phyloP scores from a whole-genome alignment of 202 grass and related monocot species.

The Carex arenaria region DNA sequence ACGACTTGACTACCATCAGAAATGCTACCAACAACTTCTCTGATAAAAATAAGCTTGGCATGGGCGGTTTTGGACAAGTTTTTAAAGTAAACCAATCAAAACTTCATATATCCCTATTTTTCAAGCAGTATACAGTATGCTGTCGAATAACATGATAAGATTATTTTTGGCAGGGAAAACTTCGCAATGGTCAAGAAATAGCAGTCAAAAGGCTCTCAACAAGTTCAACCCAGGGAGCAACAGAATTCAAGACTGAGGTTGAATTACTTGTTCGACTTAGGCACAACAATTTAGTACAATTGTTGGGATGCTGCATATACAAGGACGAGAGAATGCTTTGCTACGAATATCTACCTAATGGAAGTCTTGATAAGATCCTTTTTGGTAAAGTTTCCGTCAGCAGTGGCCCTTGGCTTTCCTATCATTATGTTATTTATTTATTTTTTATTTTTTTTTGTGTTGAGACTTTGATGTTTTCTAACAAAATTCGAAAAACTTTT shows the following conservation, averaged over 20 bases:
- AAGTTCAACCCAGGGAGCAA: conserved; percentile 1
- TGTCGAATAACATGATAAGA: not conserved
- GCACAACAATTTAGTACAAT: conserved; percentile 19
- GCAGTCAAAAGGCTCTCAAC: conserved; percentile 22
- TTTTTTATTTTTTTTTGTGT: too few relatives aligned
- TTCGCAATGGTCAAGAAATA: conserved; percentile 19
- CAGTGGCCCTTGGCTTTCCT: not conserved
- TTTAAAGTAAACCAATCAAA: not conserved
- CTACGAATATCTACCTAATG: conserved; percentile 22
- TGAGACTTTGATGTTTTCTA: too few relatives aligned
- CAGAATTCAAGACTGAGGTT: conserved; percentile 18
- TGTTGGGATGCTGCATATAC: conserved; percentile 4
- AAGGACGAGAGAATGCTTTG: conserved; percentile 6
- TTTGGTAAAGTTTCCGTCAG: not conserved
- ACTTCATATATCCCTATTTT: not conserved
- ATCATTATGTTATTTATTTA: too few relatives aligned
- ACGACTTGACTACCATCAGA: too few relatives aligned
- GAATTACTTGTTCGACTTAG: not conserved
- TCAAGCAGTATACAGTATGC: not conserved
- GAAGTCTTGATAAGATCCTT: conserved; percentile 23
- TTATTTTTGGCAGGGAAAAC: not conserved
- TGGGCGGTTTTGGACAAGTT: conserved; percentile 1
- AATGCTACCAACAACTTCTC: not conserved
- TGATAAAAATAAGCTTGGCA: not conserved
- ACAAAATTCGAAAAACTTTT: too few relatives aligned